Evolutionary conservation across 352 stramenopile genomes (phyloP).

Genomic region (Phytopythium ostracodes): DNA sequence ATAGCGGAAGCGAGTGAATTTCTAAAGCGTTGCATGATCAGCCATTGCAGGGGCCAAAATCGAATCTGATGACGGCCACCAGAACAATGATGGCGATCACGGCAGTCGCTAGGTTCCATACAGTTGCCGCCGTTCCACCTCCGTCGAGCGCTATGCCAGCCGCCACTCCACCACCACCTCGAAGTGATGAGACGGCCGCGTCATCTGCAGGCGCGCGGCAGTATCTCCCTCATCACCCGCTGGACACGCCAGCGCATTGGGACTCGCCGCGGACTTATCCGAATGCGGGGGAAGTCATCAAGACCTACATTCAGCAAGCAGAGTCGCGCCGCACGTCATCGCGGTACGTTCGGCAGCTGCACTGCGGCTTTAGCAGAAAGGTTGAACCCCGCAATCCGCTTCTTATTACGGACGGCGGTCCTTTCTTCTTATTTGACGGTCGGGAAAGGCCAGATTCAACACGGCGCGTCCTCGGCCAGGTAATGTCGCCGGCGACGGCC

Average conservation of each 20-base stretch:
- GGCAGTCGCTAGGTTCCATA: too few species aligned
- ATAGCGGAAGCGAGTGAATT: neutral
- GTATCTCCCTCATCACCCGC: too few species aligned
- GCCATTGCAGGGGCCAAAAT: too few species aligned
- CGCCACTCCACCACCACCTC: neutral
- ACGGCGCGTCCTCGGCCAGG: neutral
- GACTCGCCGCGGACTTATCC: slow-evolving; percentile 4
- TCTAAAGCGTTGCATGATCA: neutral
- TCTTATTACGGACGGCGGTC: neutral
- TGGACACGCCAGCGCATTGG: too few species aligned
- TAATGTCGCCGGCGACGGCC: neutral
- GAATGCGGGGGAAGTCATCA: slow-evolving; percentile 36
- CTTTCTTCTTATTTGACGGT: neutral
- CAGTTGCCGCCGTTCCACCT: neutral
- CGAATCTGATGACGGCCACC: too few species aligned
- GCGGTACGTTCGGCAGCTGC: slow-evolving; percentile 14
- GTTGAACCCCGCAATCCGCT: neutral
- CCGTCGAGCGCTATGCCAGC: neutral
- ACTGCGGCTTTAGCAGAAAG: neutral
- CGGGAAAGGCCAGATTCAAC: slow-evolving; percentile 3
- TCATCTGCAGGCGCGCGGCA: too few species aligned
- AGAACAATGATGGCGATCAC: too few species aligned
- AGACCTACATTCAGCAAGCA: slow-evolving; percentile 42
- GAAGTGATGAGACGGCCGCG: neutral
- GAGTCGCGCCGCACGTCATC: slow-evolving; percentile 32